These are phyloP conservation scores for Acrasis kona DNA, from an alignment of 78 protist species.

Conservation along the genomic window DNA sequence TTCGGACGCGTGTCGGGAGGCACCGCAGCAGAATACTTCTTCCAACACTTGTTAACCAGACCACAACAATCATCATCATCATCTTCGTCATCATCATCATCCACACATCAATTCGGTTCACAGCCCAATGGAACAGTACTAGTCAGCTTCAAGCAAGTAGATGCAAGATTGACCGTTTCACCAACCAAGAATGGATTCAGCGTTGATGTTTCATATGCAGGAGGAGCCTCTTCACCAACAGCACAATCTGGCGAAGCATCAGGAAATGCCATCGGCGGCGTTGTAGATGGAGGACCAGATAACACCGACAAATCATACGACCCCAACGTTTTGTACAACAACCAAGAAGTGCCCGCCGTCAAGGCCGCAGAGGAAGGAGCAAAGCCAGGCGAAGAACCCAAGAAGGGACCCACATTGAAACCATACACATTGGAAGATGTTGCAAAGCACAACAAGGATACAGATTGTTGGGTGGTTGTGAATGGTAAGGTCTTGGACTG, in stretches of 20 bases:
- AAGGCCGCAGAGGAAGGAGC: background rate
- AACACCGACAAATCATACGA: slow-evolving; percentile 18
- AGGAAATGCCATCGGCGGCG: background rate
- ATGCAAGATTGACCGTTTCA: background rate
- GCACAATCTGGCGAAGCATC: background rate
- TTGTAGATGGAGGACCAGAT: background rate
- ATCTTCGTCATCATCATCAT: too few relatives aligned
- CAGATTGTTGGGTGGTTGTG: slow-evolving; percentile 66
- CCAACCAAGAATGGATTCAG: slow-evolving; percentile 11
- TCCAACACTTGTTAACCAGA: background rate
- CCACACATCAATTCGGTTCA: too few relatives aligned
- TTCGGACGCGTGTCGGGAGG: slow-evolving; percentile 51
- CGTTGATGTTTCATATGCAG: background rate
- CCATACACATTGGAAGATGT: slow-evolving; percentile 54
- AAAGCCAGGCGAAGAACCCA: background rate
- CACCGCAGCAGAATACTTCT: slow-evolving; percentile 4
- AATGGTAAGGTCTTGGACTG: slow-evolving; percentile 48
- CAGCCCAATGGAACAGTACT: too few relatives aligned
- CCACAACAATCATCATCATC: too few relatives aligned
- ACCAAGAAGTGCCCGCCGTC: background rate
- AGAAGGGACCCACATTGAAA: background rate
- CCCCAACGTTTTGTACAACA: background rate
- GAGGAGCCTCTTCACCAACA: background rate
- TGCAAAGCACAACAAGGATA: slow-evolving; percentile 57
- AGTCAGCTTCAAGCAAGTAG: background rate